Evolutionary conservation across 768 basidiomycete genomes (phyloP).

Genomic region (Phanerodontia chrysosporium): DNA sequence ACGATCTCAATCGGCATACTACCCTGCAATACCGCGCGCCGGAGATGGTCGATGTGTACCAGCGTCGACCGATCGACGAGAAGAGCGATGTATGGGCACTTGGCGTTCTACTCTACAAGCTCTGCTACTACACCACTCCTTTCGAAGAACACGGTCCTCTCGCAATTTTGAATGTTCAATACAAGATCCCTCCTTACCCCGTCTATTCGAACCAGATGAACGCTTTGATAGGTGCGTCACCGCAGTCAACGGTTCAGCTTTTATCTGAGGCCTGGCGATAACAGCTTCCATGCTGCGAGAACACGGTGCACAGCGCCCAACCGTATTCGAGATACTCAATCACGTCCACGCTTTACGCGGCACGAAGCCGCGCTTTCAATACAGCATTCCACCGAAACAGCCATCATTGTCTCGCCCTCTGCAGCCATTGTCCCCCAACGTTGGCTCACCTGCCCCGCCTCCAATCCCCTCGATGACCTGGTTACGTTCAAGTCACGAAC

Average conservation of each 20-base stretch:
- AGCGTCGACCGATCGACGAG: constrained; percentile 81
- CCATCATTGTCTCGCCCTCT: constrained; percentile 40
- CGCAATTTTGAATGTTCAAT: constrained; percentile 95
- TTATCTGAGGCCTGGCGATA: too few species aligned
- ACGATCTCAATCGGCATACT: constrained; percentile 91
- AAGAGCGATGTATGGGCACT: constrained; percentile 98
- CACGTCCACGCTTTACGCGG: constrained; percentile 85
- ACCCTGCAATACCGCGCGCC: constrained; percentile 98
- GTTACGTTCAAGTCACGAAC: constrained; percentile 34
- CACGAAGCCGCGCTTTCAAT: constrained; percentile 76
- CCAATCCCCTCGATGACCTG: constrained; percentile 32
- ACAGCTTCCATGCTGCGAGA: constrained; percentile 91
- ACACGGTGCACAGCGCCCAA: constrained; percentile 80
- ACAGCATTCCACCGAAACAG: constrained; percentile 49
- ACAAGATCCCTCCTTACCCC: constrained; percentile 85
- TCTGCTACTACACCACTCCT: constrained; percentile 98
- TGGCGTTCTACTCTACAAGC: constrained; percentile 93
- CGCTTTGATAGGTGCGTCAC: constrained; percentile 73
- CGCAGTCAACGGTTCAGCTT: too few species aligned
- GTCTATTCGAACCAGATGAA: constrained; percentile 83
- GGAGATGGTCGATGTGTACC: constrained; percentile 93
- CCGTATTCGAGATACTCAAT: constrained; percentile 80
- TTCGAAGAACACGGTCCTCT: constrained; percentile 97
- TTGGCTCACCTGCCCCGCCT: constrained; percentile 4
- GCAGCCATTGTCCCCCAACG: constrained; percentile 22